Conservation (phyloP, 164 flowering plant genomes). For the Hamamelis virginiana region DNA sequence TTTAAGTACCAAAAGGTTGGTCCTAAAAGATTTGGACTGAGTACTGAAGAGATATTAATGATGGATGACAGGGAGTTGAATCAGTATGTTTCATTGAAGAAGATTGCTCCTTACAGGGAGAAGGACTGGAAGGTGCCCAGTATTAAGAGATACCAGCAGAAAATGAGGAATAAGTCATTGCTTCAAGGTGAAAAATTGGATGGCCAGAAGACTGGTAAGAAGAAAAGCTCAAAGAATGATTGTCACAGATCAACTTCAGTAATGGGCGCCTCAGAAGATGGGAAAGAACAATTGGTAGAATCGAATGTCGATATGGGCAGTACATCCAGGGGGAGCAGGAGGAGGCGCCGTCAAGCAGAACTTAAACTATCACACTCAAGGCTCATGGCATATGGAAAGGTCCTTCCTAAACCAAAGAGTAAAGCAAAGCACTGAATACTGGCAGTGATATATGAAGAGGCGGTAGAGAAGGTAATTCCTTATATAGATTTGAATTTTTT, state of each 20-base stretch:
- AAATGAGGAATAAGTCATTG: conserved; percentile 33
- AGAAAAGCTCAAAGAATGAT: too few species aligned
- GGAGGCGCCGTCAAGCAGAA: conserved; percentile 40
- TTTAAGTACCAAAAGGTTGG: conserved; percentile 63
- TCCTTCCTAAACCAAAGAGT: conserved; percentile 36
- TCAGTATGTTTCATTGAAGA: too few species aligned
- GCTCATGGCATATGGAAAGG: conserved; percentile 55
- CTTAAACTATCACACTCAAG: too few species aligned
- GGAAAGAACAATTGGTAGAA: conserved; percentile 22
- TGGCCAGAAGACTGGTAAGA: too few species aligned
- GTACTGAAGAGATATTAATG: conserved; percentile 52
- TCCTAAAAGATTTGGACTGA: conserved; percentile 58
- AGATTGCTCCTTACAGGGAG: too few species aligned
- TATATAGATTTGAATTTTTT: too few species aligned
- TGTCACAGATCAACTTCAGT: conserved; percentile 9
- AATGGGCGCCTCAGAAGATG: conserved; percentile 20
- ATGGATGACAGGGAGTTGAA: conserved; percentile 81
- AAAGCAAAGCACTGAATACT: conserved; percentile 33
- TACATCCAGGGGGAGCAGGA: conserved; percentile 44
- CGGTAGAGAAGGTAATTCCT: background rate
- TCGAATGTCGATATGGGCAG: conserved; percentile 29
- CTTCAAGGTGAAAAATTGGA: too few species aligned
- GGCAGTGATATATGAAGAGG: background rate
- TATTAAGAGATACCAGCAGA: conserved; percentile 48
- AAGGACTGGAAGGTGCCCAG: too few species aligned